Evolutionary conservation across 768 basidiomycete species (phyloP).

Genomic region (Hericium coralloides): DNA sequence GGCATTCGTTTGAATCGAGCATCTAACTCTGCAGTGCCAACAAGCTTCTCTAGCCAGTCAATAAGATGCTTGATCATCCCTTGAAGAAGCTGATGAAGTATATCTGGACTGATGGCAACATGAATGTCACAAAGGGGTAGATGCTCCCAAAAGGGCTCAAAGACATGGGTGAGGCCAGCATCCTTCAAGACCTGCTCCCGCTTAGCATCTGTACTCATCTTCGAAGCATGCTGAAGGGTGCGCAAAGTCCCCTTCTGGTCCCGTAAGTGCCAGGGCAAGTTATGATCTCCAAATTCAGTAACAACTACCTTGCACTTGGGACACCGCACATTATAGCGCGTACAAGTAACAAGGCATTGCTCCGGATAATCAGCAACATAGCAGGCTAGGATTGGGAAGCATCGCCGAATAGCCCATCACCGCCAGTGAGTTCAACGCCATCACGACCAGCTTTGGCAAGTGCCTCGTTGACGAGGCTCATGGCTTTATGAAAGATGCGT

Average conservation of each 20-base stretch:
- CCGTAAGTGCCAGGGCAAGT: not conserved
- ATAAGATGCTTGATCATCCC: constrained; percentile 10
- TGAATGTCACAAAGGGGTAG: constrained; percentile 17
- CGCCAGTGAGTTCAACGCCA: constrained; percentile 13
- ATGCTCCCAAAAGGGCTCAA: constrained; percentile 12
- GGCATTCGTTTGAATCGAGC: not conserved
- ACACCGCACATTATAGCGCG: not conserved
- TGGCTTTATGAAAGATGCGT: constrained; percentile 15
- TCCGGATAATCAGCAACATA: constrained; percentile 18
- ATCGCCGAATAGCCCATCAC: constrained; percentile 9
- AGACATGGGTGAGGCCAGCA: not conserved
- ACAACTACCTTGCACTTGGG: not conserved
- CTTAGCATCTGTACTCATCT: not conserved
- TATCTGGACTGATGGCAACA: constrained; percentile 11
- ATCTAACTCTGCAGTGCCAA: not conserved
- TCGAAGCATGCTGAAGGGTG: not conserved
- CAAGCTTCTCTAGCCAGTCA: not conserved
- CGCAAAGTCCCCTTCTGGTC: not conserved
- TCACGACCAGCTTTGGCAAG: constrained; percentile 5
- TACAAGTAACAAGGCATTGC: constrained; percentile 15
- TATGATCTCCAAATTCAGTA: not conserved
- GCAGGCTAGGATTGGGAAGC: constrained; percentile 13
- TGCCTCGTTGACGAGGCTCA: constrained; percentile 7
- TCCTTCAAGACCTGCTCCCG: not conserved
- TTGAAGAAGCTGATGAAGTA: constrained; percentile 16